Conservation (phyloP, 495 filamentous ascomycete species). For the Staphylotrichum longicolle region DNA sequence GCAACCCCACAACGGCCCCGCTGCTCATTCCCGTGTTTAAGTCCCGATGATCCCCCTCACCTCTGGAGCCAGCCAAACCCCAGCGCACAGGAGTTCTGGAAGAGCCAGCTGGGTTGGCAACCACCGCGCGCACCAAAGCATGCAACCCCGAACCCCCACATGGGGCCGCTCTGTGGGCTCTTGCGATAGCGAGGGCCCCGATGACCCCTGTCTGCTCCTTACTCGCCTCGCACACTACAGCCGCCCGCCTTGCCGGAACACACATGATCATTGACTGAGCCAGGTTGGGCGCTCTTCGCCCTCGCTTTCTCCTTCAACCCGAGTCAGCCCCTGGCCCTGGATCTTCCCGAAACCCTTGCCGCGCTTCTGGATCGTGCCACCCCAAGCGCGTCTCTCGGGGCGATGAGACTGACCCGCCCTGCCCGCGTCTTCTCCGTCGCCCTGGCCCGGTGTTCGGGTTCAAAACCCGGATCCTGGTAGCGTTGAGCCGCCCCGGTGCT, state of each 20-base stretch:
- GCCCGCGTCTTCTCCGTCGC: slow-evolving; percentile 1
- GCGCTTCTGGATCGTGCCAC: slow-evolving; percentile 22
- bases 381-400: slow-evolving; percentile 11
- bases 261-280: slow-evolving; percentile 4
- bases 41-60: slow-evolving; percentile 36
- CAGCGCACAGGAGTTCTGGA: slow-evolving; percentile 19
- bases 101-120: slow-evolving; percentile 8
- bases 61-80: slow-evolving; percentile 19
- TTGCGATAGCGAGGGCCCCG: slow-evolving; percentile 9
- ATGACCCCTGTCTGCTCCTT: background rate
- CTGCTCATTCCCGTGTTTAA: slow-evolving; percentile 41
- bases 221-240: background rate
- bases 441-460: slow-evolving; percentile 26
- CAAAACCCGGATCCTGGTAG: slow-evolving; percentile 26
- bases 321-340: slow-evolving; percentile 9
- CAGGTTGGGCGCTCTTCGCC: slow-evolving; percentile 16
- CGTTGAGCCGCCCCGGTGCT: slow-evolving; percentile 9
- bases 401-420: slow-evolving; percentile 5
- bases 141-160: slow-evolving; percentile 5
- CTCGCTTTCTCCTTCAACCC: slow-evolving; percentile 12
- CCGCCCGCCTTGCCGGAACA: slow-evolving; percentile 18
- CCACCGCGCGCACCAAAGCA: background rate
- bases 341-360: slow-evolving; percentile 34
- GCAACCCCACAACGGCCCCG: slow-evolving; percentile 40
- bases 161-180: background rate